A percentile compares a stretch with the other conserved stretches of the same genome.
Conservation (phyloP, 495 filamentous ascomycete genomes). For the Tuber melanosporum region DNA sequence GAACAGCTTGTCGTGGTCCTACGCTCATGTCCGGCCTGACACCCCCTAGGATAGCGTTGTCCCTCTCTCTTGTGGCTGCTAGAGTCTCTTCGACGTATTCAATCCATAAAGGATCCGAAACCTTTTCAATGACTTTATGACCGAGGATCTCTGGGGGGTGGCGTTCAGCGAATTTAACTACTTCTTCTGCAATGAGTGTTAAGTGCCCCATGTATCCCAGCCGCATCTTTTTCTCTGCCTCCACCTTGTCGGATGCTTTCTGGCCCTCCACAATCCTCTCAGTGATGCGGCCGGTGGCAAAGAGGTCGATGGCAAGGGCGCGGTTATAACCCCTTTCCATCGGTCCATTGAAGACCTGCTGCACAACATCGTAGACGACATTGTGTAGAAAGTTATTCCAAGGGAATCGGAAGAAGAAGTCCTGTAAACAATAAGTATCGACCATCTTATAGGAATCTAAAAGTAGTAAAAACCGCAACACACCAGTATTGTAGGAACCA, state of each 20-base stretch:
- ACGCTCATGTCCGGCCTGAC: conserved; percentile 83
- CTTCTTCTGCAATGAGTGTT: conserved; percentile 94
- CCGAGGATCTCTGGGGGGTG: conserved; percentile 83
- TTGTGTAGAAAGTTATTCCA: conserved; percentile 99
- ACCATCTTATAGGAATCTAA: conserved; percentile 11
- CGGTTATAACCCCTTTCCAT: conserved; percentile 96
- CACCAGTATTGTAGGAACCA: conserved; percentile 93
- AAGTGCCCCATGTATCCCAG: conserved; percentile 98
- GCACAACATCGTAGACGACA: conserved; percentile 97
- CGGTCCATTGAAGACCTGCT: conserved; percentile 97
- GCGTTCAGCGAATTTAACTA: conserved; percentile 95
- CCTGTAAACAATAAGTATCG: conserved; percentile 46
- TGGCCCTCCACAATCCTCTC: conserved; percentile 89
- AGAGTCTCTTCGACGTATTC: conserved; percentile 92
- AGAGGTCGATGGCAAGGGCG: conserved; percentile 84
- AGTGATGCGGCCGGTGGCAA: conserved; percentile 81
- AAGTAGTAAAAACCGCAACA: conserved; percentile 42
- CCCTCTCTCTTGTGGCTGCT: conserved; percentile 87
- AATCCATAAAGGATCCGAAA: conserved; percentile 81
- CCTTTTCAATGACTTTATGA: conserved; percentile 75
- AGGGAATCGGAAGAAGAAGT: conserved; percentile 96
- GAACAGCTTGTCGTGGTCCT: conserved; percentile 58
- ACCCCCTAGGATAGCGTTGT: conserved; percentile 97
- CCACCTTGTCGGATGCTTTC: conserved; percentile 72
- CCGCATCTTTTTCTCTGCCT: conserved; percentile 73